These are phyloP conservation scores for Geosiphon pyriformis DNA, from an alignment of 192 early-diverging fungal species.

Conservation along the genomic window DNA sequence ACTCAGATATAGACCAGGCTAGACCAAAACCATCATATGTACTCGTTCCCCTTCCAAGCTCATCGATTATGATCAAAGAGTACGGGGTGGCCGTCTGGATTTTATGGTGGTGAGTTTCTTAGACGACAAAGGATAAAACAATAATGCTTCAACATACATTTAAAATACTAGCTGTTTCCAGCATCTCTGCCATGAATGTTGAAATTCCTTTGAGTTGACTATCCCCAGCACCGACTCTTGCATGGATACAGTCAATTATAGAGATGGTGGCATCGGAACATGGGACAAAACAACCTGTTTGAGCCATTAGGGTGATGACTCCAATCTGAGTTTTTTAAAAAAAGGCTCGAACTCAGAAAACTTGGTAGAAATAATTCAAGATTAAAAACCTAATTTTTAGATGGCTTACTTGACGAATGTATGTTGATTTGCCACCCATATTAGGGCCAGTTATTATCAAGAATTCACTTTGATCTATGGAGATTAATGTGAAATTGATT, in stretches of 20 bases:
- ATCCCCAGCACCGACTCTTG: conserved; percentile 92
- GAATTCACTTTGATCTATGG: conserved; percentile 58
- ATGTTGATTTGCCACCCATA: conserved; percentile 99
- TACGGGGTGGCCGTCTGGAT: conserved; percentile 63
- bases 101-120: conserved; percentile 1
- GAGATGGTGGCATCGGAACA: conserved; percentile 67
- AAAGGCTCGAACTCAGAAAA: not conserved
- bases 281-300: conserved; percentile 91
- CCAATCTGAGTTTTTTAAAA: conserved; percentile 54
- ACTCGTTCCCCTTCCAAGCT: conserved; percentile 94
- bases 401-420: conserved; percentile 75
- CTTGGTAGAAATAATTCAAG: conserved; percentile 19
- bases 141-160: conserved; percentile 37
- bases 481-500: conserved; percentile 4
- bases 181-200: conserved; percentile 95
- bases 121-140: not conserved
- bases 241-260: conserved; percentile 84
- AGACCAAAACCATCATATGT: conserved; percentile 97
- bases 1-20: conserved; percentile 97
- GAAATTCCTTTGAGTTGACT: conserved; percentile 89
- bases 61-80: conserved; percentile 93
- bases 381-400: conserved; percentile 2
- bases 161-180: conserved; percentile 90
- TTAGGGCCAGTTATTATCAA: conserved; percentile 95
- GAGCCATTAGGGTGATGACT: conserved; percentile 90